Base-by-base conservation (phyloP, 2,329 filamentous ascomycete genomes). In the Pseudogymnoascus sp. region DNA sequence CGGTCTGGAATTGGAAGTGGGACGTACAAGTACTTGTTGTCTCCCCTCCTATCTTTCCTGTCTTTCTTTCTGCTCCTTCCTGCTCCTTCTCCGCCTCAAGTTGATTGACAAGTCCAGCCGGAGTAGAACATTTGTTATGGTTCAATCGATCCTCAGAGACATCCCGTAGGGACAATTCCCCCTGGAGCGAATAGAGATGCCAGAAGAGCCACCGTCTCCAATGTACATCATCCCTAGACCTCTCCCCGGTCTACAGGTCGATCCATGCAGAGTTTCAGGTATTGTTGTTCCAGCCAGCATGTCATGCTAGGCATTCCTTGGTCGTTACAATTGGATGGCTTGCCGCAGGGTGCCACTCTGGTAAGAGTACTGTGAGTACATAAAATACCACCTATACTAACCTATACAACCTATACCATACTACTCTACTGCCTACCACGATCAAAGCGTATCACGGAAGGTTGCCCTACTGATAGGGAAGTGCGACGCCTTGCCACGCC, bases 201-300 rank as follows among this genome's bases (percentile, higher is more conserved):
- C 17, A 38, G 33, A 27, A 55, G 25, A 7, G 35, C 33, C 44
- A 63, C 65, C 62, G 64, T 27, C 68, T 71, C 21, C 63, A 65
- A 27, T 67, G 69, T 10, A 65, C 66, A 6, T 60, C 13, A 70
- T 71, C 59, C 58, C 61, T 8, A 67, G 67, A 48, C 41, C 59
- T 1, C 68, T 68, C 60, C 62, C 70, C 8, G 67, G 21, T 21
- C 68, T 12, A 71, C 69, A 58, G 68, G 66, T 39, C 58, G 35
- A 59, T 59, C 58, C 58, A 59, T 59, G 58, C 35, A 41, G 58
- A 39, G 58, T 59, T 59, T 59, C 58, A 59, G 38, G 58, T 59
- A 59, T 39, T 41, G 35, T 4, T 59, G 58, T 39, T 59, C 58
- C 58, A 59, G 58, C 58, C 38, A 59, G 58, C 35, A 39, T 38